These are phyloP conservation scores for Baeospora myosura DNA, from an alignment of 1,284 basidiomycete species.

Conservation along the genomic window DNA sequence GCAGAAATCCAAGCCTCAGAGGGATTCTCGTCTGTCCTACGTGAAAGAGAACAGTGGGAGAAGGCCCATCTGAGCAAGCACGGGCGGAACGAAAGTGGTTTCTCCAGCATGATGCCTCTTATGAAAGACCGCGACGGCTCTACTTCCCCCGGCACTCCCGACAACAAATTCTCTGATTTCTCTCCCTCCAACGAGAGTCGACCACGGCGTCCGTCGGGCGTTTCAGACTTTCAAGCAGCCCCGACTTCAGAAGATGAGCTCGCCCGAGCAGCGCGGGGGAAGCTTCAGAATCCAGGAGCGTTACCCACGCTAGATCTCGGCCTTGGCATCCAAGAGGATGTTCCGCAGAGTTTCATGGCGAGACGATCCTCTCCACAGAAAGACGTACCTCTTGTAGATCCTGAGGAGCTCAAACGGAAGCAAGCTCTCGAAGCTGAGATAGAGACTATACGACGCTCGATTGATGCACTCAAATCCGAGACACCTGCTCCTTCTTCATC, in stretches of 20 bases:
- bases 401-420: constrained; percentile 57
- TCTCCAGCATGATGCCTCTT: constrained; percentile 42
- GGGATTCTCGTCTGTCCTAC: constrained; percentile 57
- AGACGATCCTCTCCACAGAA: constrained; percentile 32
- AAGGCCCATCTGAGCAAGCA: constrained; percentile 64
- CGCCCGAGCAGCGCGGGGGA: constrained; percentile 39
- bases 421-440: constrained; percentile 70
- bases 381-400: constrained; percentile 35
- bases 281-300: constrained; percentile 45
- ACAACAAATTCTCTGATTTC: constrained; percentile 38
- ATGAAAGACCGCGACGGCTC: constrained; percentile 57
- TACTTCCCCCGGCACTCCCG: constrained; percentile 37
- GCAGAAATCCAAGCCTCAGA: constrained; percentile 72
- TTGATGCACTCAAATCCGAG: constrained; percentile 64
- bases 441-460: constrained; percentile 67
- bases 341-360: constrained; percentile 61
- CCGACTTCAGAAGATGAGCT: constrained; percentile 55
- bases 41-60: constrained; percentile 84
- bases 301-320: constrained; percentile 72
- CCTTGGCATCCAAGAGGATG: constrained; percentile 60
- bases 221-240: constrained; percentile 66
- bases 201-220: constrained; percentile 51
- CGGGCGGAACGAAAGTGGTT: constrained; percentile 52
- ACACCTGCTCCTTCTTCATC: constrained; percentile 52
- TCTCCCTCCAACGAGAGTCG: constrained; percentile 46